Percentiles rank a stretch among this genome's conserved stretches.
These are phyloP conservation scores for Ilex asprella DNA, from an alignment of 257 asterid species.

Conservation along the genomic window DNA sequence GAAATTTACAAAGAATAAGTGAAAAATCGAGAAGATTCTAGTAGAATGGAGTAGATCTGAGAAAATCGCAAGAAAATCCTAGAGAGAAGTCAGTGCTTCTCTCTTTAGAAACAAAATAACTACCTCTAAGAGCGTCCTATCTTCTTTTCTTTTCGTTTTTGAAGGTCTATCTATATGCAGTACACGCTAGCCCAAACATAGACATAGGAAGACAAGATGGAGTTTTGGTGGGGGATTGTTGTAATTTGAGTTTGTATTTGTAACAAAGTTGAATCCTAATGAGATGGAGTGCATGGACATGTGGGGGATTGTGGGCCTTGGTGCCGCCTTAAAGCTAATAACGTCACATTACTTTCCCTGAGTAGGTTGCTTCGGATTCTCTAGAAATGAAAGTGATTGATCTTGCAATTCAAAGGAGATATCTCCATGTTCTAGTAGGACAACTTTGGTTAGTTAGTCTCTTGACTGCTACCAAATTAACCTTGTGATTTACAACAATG, in stretches of 20 bases:
- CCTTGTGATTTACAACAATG: too few relatives aligned
- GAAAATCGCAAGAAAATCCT: too few relatives aligned
- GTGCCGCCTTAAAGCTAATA: slow-evolving; percentile 2
- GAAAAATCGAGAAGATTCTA: too few relatives aligned
- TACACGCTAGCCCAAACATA: too few relatives aligned
- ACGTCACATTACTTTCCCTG: background rate
- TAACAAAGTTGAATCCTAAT: slow-evolving; percentile 9
- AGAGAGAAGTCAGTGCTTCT: too few relatives aligned
- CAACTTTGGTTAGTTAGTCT: background rate
- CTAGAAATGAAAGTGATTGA: slow-evolving; percentile 8
- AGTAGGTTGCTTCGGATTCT: slow-evolving; percentile 36
- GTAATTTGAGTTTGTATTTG: slow-evolving; percentile 14
- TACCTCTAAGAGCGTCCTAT: too few relatives aligned
- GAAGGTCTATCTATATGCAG: too few relatives aligned
- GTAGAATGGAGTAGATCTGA: too few relatives aligned
- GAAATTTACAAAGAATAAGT: too few relatives aligned
- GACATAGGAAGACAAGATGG: background rate
- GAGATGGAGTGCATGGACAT: slow-evolving; percentile 4
- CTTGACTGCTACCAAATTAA: too few relatives aligned
- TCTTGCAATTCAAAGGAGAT: background rate
- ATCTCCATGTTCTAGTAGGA: slow-evolving; percentile 9
- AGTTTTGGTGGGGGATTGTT: slow-evolving; percentile 1
- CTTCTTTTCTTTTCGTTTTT: too few relatives aligned
- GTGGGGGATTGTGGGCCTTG: slow-evolving; percentile 12
- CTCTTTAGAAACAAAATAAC: too few relatives aligned